phyloP scores from a whole-genome alignment of 2,329 filamentous ascomycete genomes.

The Penicillium polonicum region DNA sequence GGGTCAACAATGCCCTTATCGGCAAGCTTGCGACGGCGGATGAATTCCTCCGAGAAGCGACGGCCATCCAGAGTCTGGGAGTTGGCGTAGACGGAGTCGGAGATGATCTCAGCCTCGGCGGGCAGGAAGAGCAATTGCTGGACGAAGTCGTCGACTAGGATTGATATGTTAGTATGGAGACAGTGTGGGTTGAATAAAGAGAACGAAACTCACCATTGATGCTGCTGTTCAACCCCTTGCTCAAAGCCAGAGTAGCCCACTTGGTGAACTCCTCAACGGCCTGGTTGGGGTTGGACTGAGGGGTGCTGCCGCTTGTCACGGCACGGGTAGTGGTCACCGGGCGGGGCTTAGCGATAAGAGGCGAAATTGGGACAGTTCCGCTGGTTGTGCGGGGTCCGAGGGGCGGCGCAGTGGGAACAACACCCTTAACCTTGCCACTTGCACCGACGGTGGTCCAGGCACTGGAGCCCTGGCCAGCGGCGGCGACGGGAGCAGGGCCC shows the following conservation, averaged over 20 bases:
- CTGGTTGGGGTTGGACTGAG: slow-evolving; percentile 50
- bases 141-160: slow-evolving; percentile 75
- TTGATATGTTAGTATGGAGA: slow-evolving; percentile 33
- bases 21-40: slow-evolving; percentile 87
- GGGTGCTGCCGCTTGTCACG: slow-evolving; percentile 47
- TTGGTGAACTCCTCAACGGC: slow-evolving; percentile 92
- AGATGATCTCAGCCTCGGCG: slow-evolving; percentile 75
- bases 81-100: slow-evolving; percentile 82
- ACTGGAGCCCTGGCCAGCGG: slow-evolving; percentile 46
- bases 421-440: slow-evolving; percentile 83
- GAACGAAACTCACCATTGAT: slow-evolving; percentile 60
- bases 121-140: slow-evolving; percentile 73
- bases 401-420: slow-evolving; percentile 55
- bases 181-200: not conserved
- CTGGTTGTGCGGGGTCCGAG: slow-evolving; percentile 50
- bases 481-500: slow-evolving; percentile 49
- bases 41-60: slow-evolving; percentile 91
- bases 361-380: slow-evolving; percentile 40
- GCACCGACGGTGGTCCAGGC: slow-evolving; percentile 97
- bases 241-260: slow-evolving; percentile 80
- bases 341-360: slow-evolving; percentile 53
- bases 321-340: slow-evolving; percentile 52
- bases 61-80: slow-evolving; percentile 88
- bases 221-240: slow-evolving; percentile 66
- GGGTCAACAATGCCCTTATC: slow-evolving; percentile 83